Evolutionary conservation across 2,329 filamentous ascomycete genomes (phyloP).

Genomic region (Trichoderma breve): DNA sequence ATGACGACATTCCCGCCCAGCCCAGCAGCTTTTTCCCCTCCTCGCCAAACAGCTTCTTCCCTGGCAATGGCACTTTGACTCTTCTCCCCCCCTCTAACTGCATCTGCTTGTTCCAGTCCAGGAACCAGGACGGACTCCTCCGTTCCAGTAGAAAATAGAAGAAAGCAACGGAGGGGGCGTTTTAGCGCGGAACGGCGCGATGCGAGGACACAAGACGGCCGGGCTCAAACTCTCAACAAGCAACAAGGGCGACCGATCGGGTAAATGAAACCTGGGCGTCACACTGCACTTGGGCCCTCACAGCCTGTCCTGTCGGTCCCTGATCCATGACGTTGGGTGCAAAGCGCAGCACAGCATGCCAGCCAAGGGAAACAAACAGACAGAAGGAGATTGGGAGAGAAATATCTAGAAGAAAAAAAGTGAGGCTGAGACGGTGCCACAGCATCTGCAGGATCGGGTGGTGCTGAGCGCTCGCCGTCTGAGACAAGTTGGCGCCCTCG

Average conservation of each 20-base stretch:
- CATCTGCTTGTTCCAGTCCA: not conserved
- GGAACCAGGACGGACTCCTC: not conserved
- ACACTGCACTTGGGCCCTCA: not conserved
- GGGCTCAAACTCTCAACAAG: not conserved
- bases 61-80: not conserved
- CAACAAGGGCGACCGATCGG: not conserved
- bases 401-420: not conserved
- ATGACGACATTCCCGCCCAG: slow-evolving; percentile 18
- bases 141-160: not conserved
- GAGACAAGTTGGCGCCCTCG: slow-evolving; percentile 11
- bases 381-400: not conserved
- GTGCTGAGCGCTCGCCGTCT: not conserved
- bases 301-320: not conserved
- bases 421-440: slow-evolving; percentile 19
- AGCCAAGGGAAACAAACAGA: not conserved
- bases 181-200: slow-evolving; percentile 17
- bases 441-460: not conserved
- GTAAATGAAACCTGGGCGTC: not conserved
- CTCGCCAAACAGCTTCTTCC: not conserved
- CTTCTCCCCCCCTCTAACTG: not conserved
- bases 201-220: slow-evolving; percentile 1
- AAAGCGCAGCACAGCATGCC: not conserved
- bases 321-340: not conserved
- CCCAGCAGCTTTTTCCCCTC: not conserved
- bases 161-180: not conserved